Evolutionary conservation across 2,329 filamentous ascomycete species (phyloP), one percentile per base, ranked within the genome.

Genomic region (Cytospora paraplurivora): DNA sequence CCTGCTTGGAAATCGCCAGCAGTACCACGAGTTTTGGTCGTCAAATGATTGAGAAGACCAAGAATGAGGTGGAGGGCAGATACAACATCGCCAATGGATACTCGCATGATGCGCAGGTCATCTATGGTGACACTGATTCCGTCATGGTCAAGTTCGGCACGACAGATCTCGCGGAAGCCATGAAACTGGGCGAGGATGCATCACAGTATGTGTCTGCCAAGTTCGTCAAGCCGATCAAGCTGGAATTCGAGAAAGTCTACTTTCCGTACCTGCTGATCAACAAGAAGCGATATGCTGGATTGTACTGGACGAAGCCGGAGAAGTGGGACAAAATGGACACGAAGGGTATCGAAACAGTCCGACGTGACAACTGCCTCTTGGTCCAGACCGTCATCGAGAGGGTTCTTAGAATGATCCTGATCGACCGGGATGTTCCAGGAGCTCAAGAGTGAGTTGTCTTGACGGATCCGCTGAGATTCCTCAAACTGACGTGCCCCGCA

Each of bases 291-390:
- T 99, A 99, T 72, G 95, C 95, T 10, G 95, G 95, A n/a, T 78
- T 99, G 37, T 98, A 92, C 79, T 99, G 93, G 93, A 99, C 95
- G 6, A 95, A 90, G 69, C 87, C 94, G 0, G 86, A 94, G 50
- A 97, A 97, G 77, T 95, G 90, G 76, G 96, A 99, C 84, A 99
- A 98, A 82, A 99, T 99, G 96, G 95, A 99, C 77, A 98, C 92
- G 65, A 99, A 99, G 76, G 95, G 95, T 82, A 98, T 99, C 69
- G 95, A 99, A 78, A 99, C 95, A 4, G 96, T 99, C 54, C 89
- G 95, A 69, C 85, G 95, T 83, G 95, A 99, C 76, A 99, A 99
- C 74, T 99, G 95, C 74, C 83, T 95, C 59, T 80, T 99, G 65
- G 95, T 98, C 17, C 94, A 98, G 76, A 97, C 91, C 3, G 95